phyloP scores from a whole-genome alignment of 306 rosid genomes.

The Herpetospermum pedunculosum region DNA sequence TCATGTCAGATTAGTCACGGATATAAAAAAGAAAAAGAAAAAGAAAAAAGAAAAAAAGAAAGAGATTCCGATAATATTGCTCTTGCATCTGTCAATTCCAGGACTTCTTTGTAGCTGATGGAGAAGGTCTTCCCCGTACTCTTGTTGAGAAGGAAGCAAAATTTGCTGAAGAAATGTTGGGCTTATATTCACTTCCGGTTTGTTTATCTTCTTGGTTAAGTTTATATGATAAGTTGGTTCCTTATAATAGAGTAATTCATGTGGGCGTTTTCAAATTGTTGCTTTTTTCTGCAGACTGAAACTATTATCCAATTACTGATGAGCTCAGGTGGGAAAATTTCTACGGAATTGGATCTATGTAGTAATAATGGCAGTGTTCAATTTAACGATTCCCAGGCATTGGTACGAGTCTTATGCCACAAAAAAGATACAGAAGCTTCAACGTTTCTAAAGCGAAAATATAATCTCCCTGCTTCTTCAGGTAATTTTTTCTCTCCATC shows the following conservation, averaged over 20 bases:
- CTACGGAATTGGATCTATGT: conserved; percentile 22
- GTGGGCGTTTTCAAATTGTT: background rate
- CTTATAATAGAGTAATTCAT: background rate
- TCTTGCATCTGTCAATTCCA: conserved; percentile 7
- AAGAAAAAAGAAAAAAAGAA: no score
- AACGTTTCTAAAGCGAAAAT: conserved; percentile 29
- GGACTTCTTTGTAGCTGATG: conserved; percentile 49
- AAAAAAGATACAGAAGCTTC: conserved; percentile 46
- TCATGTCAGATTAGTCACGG: no score
- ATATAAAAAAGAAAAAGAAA: no score
- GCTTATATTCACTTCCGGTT: conserved; percentile 41
- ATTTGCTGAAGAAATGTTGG: conserved; percentile 28
- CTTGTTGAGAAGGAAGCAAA: conserved; percentile 35
- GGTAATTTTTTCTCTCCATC: conserved; percentile 18
- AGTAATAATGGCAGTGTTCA: conserved; percentile 8
- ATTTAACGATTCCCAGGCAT: conserved; percentile 27
- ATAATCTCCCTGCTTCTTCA: conserved; percentile 45
- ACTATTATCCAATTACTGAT: conserved; percentile 39
- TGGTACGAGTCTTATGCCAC: conserved; percentile 43
- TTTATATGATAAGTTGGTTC: background rate
- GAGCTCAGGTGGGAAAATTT: conserved; percentile 32
- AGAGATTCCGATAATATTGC: background rate
- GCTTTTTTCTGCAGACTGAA: conserved; percentile 26
- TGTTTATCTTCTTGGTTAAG: conserved; percentile 1
- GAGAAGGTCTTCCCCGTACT: conserved; percentile 41